Evolutionary conservation across 495 filamentous ascomycete species (phyloP).

Genomic region (Penicillium cinerascens): DNA sequence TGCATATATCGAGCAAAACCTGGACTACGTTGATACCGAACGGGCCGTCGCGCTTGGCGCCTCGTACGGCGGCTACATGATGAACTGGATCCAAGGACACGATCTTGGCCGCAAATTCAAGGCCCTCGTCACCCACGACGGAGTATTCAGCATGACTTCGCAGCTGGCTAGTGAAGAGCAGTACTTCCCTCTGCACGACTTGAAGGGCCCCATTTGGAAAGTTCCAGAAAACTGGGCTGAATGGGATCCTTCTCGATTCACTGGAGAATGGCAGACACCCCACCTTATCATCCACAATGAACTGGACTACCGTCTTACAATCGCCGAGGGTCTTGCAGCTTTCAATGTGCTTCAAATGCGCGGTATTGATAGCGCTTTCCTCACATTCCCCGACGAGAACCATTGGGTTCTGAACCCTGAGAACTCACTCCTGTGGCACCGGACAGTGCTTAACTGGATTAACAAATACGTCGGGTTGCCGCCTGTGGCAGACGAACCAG

Average conservation of each 20-base stretch:
- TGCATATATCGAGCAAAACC: constrained; percentile 67
- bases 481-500: constrained; percentile 24
- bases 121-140: constrained; percentile 88
- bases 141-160: constrained; percentile 74
- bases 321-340: constrained; percentile 76
- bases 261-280: constrained; percentile 77
- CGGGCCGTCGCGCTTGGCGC: constrained; percentile 81
- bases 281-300: constrained; percentile 88
- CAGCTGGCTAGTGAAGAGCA: constrained; percentile 80
- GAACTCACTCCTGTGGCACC: constrained; percentile 87
- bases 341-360: constrained; percentile 83
- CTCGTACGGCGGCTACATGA: constrained; percentile 86
- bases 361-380: constrained; percentile 47
- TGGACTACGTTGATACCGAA: constrained; percentile 70
- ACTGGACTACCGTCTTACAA: constrained; percentile 83
- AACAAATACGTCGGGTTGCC: constrained; percentile 71
- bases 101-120: constrained; percentile 69
- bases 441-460: constrained; percentile 83
- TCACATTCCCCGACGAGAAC: constrained; percentile 83
- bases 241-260: constrained; percentile 75
- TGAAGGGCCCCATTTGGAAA: constrained; percentile 71
- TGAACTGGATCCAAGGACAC: constrained; percentile 60
- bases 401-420: constrained; percentile 92
- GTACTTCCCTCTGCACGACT: constrained; percentile 84
- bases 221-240: constrained; percentile 70